Evolutionary conservation across 2,329 filamentous ascomycete species (phyloP), one percentile per base, ranked within the genome.

Genomic region (Alternaria tenuissima): DNA sequence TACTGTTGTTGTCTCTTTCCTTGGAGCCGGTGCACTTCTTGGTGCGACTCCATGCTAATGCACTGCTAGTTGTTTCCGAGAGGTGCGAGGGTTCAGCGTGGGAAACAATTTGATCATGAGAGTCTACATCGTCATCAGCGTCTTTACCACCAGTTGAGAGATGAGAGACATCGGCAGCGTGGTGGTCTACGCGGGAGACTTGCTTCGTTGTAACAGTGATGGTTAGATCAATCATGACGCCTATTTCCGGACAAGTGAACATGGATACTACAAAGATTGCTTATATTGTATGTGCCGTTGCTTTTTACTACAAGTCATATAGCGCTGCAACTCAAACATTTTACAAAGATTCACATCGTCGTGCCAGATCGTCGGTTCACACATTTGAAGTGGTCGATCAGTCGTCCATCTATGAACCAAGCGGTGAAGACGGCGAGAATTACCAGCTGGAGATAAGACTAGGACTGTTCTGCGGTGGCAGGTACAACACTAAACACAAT

Each of bases 41-140:
- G 1, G 46, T 48, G 46, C 2, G 46, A 1, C 20, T 18, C 11
- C 20, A 20, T 49, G 46, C 52, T 54, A 28, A 55, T 55, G 28
- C 30, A 16, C 18, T 8, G 42, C 12, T 55, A 55, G 52, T 28
- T 55, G 41, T 55, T 55, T 18, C 52, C 30, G 41, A 55, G 30
- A 16, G 52, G 52, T 8, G 30, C 24, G 30, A 34, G 41, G 18
- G 22, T 55, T 4, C 20, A 34, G 30, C 52, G 52, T 28, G 18
- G 41, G 20, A 55, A 55, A 7, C 46, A 26, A 7, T 49, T 49
- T 26, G 20, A 26, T 20, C 30, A 49, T 18, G 20, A 38, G 30
- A 49, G 30, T 26, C 16, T 38, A 20, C 34, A 11, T 34, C 30
- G 14, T 14, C 32, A 22, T 49, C 46, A 26, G 16, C 20, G 24